Evolutionary conservation across 495 filamentous ascomycete genomes (phyloP).

Genomic region (Penicillium roqueforti): DNA sequence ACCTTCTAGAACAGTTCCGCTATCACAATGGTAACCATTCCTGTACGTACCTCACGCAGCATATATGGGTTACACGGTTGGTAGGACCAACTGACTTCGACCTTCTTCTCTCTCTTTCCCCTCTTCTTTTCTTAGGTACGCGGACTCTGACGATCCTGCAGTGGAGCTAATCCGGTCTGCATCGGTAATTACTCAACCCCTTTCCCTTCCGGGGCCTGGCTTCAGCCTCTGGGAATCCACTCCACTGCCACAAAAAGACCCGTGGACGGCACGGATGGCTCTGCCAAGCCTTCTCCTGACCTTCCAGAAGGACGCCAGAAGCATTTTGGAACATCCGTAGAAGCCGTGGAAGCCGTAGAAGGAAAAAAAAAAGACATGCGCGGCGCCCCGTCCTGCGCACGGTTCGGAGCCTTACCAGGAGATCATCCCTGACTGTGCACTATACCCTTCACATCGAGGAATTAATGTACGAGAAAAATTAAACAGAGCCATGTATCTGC

Average conservation of each 20-base stretch:
- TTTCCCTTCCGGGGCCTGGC: conserved; percentile 16
- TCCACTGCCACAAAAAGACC: conserved; percentile 25
- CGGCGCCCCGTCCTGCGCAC: conserved; percentile 19
- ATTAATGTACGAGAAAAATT: background rate
- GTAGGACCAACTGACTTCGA: background rate
- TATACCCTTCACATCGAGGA: background rate
- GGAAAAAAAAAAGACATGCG: conserved; percentile 3
- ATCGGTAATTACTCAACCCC: conserved; percentile 27
- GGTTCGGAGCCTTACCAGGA: conserved; percentile 11
- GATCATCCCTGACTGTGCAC: conserved; percentile 10
- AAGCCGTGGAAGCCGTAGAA: conserved; percentile 20
- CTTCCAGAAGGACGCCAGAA: conserved; percentile 42
- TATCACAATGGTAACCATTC: background rate
- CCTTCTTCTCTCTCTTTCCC: background rate
- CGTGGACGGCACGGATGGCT: conserved; percentile 24
- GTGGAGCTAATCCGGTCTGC: conserved; percentile 10
- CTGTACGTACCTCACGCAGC: background rate
- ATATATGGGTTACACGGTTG: conserved; percentile 3
- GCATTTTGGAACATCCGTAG: conserved; percentile 28
- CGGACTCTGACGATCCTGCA: conserved; percentile 13
- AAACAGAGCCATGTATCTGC: background rate
- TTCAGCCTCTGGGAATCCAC: conserved; percentile 28
- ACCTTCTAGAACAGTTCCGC: conserved; percentile 27
- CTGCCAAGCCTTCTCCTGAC: conserved; percentile 37
- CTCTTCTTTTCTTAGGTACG: background rate